Base-by-base conservation (phyloP, 495 filamentous ascomycete genomes). In the Acidomyces sp. region DNA sequence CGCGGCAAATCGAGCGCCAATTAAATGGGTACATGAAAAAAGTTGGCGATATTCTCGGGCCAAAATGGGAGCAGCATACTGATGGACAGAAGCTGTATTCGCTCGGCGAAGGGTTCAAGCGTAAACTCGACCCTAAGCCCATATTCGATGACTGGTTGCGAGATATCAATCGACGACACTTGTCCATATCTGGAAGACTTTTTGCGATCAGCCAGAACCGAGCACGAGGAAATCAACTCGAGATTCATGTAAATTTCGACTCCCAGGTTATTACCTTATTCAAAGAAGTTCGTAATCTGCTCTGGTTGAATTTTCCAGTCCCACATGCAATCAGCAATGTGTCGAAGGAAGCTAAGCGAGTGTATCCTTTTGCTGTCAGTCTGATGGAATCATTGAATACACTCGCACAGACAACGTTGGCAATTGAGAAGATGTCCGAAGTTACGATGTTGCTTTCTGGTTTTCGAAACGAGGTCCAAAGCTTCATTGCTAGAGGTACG, bases 321-420 rank as follows among this genome's bases (percentile, higher is more conserved):
- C 90, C 92, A 18, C 90, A 96, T 63, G 70, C 79, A 1, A 79
- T 99, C 53, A 93, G 77, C 69, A 96, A 84, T 49, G 80, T 92
- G 45, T 92, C 90, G 2, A 96, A 94, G 60, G 90, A 96, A 54
- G 92, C 90, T 1, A 93, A 92, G 58, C 73, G 88, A 26, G 90
- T 96, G 7, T 99, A 99, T 54, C 90, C 90, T 1, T 96, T 87
- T 55, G 90, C 90, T 15, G 86, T 96, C 41, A 95, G 86, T 53
- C 60, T 99, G 52, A 99, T 99, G 87, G 90, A 99, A 62, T 94
- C 82, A 53, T 82, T 93, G 7, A 74, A 85, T 34, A 95, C 85
- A 0, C 77, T 87, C 52, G 68, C 82, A 3, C 90, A 99, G 61
- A 94, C 85, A 1, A 80, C 71, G 42, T 77, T 82, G 16, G 72